A percentile compares a stretch with the other conserved stretches of the same genome.
These are phyloP conservation scores for Dillenia suffruticosa DNA, from an alignment of 164 flowering plant genomes.

Conservation along the genomic window DNA sequence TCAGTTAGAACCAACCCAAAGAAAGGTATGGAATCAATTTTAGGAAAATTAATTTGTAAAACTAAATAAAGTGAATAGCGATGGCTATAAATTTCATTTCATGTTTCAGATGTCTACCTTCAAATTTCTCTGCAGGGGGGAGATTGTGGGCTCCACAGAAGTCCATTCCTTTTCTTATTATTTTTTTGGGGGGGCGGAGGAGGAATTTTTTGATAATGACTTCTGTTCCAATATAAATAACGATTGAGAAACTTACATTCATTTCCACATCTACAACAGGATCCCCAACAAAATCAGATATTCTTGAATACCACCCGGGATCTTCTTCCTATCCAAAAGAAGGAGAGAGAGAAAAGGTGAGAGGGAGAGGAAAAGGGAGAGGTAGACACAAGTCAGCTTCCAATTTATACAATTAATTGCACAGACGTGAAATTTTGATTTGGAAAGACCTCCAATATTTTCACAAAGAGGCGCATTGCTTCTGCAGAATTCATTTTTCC, in stretches of 20 bases:
- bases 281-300: slow-evolving; percentile 57
- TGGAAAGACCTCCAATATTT: slow-evolving; percentile 83
- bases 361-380: background rate
- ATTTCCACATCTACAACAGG: slow-evolving; percentile 76
- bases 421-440: background rate
- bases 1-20: too few species aligned
- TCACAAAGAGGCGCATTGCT: slow-evolving; percentile 99
- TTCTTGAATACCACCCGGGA: slow-evolving; percentile 98
- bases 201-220: too few species aligned
- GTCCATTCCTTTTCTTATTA: too few species aligned
- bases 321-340: slow-evolving; percentile 77
- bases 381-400: slow-evolving; percentile 3
- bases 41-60: too few species aligned
- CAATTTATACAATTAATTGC: background rate
- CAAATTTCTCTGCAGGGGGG: too few species aligned
- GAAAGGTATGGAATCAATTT: too few species aligned
- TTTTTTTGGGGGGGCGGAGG: too few species aligned
- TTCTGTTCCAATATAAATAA: too few species aligned
- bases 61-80: too few species aligned
- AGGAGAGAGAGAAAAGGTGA: background rate
- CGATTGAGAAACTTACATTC: slow-evolving; percentile 59
- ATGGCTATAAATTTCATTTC: too few species aligned
- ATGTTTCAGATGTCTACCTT: too few species aligned
- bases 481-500: slow-evolving; percentile 88
- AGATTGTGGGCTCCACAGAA: too few species aligned